Percentiles rank a stretch among this genome's conserved stretches.
Evolutionary conservation across 2,329 filamentous ascomycete species (phyloP).

Genomic region (Arthrobotrys sphaeroides): DNA sequence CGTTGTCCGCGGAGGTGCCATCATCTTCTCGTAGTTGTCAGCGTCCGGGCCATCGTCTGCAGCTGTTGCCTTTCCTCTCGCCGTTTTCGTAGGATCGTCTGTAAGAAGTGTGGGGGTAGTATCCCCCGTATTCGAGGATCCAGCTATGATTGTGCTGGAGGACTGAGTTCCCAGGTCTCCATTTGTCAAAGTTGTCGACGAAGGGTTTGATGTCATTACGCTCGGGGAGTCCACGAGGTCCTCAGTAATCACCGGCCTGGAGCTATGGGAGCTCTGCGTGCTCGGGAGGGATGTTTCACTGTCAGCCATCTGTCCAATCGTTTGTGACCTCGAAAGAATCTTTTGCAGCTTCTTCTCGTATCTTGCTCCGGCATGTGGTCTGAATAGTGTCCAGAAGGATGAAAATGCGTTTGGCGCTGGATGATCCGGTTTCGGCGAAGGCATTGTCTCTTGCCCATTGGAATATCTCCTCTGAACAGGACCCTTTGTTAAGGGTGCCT

Average conservation of each 20-base stretch:
- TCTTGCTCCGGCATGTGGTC: conserved; percentile 41
- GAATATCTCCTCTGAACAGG: conserved; percentile 35
- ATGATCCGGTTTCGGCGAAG: conserved; percentile 29
- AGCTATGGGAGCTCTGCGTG: background rate
- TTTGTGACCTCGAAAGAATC: conserved; percentile 42
- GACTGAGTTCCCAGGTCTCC: conserved; percentile 10
- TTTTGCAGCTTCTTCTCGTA: conserved; percentile 42
- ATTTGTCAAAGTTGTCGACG: conserved; percentile 13
- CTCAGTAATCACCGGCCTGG: conserved; percentile 15
- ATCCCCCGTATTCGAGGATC: conserved; percentile 9
- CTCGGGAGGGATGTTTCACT: background rate
- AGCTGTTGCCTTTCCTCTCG: conserved; percentile 35
- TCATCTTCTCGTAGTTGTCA: conserved; percentile 56
- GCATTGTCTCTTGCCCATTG: conserved; percentile 18
- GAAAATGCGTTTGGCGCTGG: conserved; percentile 33
- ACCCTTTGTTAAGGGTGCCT: conserved; percentile 39
- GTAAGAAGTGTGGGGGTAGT: conserved; percentile 17
- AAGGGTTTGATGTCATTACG: conserved; percentile 24
- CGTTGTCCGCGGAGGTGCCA: conserved; percentile 85
- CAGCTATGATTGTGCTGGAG: conserved; percentile 12
- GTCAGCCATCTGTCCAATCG: conserved; percentile 9
- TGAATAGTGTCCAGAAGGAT: conserved; percentile 46
- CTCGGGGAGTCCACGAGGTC: conserved; percentile 15
- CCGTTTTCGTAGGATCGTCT: conserved; percentile 27
- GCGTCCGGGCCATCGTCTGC: conserved; percentile 39